Evolutionary conservation across 176 grass and related monocot species (phyloP), one percentile per base, ranked within the genome.

Genomic region (Guadua angustifolia): DNA sequence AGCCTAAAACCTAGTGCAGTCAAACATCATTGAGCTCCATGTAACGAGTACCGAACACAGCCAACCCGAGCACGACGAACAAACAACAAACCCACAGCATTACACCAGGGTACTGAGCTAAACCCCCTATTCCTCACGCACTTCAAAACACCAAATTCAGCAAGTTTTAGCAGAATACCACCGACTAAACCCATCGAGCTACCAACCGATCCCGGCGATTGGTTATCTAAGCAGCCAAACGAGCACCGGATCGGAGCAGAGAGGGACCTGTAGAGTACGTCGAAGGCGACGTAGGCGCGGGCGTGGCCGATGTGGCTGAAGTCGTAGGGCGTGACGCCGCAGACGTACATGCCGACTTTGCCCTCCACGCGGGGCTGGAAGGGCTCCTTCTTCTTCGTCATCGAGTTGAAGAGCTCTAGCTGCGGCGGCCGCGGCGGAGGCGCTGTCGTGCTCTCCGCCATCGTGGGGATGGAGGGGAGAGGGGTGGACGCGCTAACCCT

Each of bases 291-390:
- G 74, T 97, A 94, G 85, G 83, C 89, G 26, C 90, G 94, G 42
- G 94, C 88, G 63, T 97, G 92, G 79, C 94, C 94, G 55, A 94
- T 62, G 57, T 97, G 94, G 75, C 94, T 94, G 88, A 90, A 69
- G 79, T 97, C 89, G 66, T 97, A 97, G 25, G 92, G 94, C n/a
- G 88, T 94, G 67, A 97, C 80, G 63, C 92, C 94, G 52, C 92
- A 94, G 53, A 97, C 89, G 82, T 97, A 94, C 94, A 97, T 97
- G 22, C 60, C 5, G 13, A 94, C 92, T 80, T 94, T 92, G 38
- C 92, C 94, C 39, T 97, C 88, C 29, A 90, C 92, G 13, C 80
- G 84, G 63, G 94, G 90, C 80, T 89, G 79, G 90, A 97, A 89
- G 73, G 55, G 63, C 90, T 94, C 92, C 83, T 92, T 94, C 86